Conservation (phyloP, 2,329 filamentous ascomycete species). For the Ceratocystis variospora region DNA sequence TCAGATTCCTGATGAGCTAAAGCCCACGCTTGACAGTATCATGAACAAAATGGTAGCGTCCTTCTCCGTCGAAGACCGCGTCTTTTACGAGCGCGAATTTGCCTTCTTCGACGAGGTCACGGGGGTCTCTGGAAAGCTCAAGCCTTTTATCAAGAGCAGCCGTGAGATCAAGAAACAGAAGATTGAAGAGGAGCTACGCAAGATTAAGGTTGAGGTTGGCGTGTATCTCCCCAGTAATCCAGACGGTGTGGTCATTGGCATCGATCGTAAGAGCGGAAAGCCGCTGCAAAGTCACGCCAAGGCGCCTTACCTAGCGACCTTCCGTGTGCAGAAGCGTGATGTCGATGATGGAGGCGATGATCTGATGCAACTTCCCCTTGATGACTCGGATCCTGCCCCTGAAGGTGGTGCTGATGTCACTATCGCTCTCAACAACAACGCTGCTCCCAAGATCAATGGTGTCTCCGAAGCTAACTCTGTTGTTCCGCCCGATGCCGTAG, state of each 20-base stretch:
- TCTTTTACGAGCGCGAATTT: conserved; percentile 90
- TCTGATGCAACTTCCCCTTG: conserved; percentile 33
- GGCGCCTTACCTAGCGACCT: conserved; percentile 97
- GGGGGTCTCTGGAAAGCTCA: conserved; percentile 84
- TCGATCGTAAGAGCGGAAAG: conserved; percentile 95
- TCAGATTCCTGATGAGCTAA: conserved; percentile 75
- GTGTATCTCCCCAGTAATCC: conserved; percentile 96
- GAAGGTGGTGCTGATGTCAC: conserved; percentile 31
- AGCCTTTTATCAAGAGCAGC: conserved; percentile 77
- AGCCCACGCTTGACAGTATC: conserved; percentile 83
- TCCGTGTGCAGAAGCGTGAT: conserved; percentile 75
- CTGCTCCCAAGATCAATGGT: conserved; percentile 8
- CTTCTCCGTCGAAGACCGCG: conserved; percentile 64
- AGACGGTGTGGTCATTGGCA: conserved; percentile 91
- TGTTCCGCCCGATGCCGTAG: neutral
- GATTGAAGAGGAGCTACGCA: conserved; percentile 94
- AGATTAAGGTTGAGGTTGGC: conserved; percentile 92
- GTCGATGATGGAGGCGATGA: conserved; percentile 14
- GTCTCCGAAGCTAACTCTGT: conserved; percentile 21
- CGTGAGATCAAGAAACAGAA: conserved; percentile 98
- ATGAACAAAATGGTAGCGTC: conserved; percentile 70
- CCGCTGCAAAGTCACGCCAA: conserved; percentile 96
- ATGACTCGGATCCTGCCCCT: conserved; percentile 34
- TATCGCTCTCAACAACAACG: neutral
- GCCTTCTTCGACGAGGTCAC: conserved; percentile 98